These are phyloP conservation scores for Naganishia kalamii DNA, from an alignment of 768 basidiomycete species.

Conservation along the genomic window DNA sequence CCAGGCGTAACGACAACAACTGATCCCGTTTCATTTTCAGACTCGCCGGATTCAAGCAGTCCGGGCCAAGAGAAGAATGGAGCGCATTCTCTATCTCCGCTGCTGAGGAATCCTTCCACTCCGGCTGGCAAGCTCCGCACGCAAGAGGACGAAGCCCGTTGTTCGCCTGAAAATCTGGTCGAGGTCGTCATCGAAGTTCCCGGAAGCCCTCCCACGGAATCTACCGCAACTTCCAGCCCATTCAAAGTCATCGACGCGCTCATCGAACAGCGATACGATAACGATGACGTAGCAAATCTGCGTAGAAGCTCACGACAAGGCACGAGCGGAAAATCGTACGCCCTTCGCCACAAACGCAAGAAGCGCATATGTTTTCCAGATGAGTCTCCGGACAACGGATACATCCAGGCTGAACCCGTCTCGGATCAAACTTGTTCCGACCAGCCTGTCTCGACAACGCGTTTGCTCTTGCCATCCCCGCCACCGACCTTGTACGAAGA, in stretches of 20 bases:
- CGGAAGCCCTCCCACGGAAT: too few relatives aligned
- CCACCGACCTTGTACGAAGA: not conserved
- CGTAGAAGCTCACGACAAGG: conserved; percentile 1
- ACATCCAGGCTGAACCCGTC: not conserved
- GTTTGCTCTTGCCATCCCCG: not conserved
- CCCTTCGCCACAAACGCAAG: not conserved
- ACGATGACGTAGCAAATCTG: not conserved
- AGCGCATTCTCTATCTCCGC: too few relatives aligned
- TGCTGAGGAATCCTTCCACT: too few relatives aligned
- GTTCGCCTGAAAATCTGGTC: not conserved
- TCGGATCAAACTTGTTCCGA: not conserved
- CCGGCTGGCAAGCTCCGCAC: not conserved
- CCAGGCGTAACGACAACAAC: not conserved
- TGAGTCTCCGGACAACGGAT: too few relatives aligned
- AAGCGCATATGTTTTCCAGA: not conserved
- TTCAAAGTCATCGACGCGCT: too few relatives aligned
- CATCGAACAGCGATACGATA: not conserved
- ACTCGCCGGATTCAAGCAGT: too few relatives aligned
- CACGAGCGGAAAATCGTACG: not conserved
- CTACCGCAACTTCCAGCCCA: not conserved
- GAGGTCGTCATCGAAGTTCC: conserved; percentile 6
- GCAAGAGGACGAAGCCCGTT: not conserved
- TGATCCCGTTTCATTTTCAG: too few relatives aligned
- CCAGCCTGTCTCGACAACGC: not conserved
- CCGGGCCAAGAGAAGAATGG: too few relatives aligned